Evolutionary conservation across 1,139 yeast species (phyloP).

Genomic region (Zhuliangozyma blackwelliae): DNA sequence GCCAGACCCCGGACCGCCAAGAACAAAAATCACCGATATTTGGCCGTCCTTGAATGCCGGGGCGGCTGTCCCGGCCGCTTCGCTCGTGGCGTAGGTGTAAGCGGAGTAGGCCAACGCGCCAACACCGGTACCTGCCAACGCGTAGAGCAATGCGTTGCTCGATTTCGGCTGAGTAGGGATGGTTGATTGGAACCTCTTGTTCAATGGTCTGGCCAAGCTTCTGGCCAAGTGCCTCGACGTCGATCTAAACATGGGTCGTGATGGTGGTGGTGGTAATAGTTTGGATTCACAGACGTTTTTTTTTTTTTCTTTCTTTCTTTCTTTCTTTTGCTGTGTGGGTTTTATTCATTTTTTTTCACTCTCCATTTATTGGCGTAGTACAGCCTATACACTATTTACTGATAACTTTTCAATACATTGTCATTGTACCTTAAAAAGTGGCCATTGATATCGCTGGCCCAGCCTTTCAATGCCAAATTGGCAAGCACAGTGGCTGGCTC

Average conservation of each 20-base stretch:
- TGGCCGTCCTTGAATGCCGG: slow-evolving; percentile 57
- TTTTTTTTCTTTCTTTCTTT: slow-evolving; percentile 2
- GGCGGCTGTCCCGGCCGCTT: slow-evolving; percentile 22
- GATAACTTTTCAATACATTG: slow-evolving; percentile 13
- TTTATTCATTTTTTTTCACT: neutral
- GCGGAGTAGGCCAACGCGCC: no score
- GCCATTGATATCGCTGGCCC: slow-evolving; percentile 56
- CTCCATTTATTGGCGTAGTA: neutral
- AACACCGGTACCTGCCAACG: no score
- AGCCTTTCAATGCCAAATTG: slow-evolving; percentile 57
- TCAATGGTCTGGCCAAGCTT: slow-evolving; percentile 3
- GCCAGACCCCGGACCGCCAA: slow-evolving; percentile 93
- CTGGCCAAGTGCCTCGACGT: slow-evolving; percentile 6
- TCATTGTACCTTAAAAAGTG: slow-evolving; percentile 60
- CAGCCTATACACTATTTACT: neutral
- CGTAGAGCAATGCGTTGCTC: no score
- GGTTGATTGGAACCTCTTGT: no score
- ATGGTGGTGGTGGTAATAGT: no score
- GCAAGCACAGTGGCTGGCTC: slow-evolving; percentile 70
- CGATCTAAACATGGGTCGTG: no score
- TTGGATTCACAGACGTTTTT: neutral
- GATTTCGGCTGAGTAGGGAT: no score
- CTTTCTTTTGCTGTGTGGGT: neutral
- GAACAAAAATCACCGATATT: slow-evolving; percentile 78
- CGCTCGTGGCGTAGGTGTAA: slow-evolving; percentile 23